Conservation (phyloP, 2,329 filamentous ascomycete genomes). For the Aureobasidium uvarum region DNA sequence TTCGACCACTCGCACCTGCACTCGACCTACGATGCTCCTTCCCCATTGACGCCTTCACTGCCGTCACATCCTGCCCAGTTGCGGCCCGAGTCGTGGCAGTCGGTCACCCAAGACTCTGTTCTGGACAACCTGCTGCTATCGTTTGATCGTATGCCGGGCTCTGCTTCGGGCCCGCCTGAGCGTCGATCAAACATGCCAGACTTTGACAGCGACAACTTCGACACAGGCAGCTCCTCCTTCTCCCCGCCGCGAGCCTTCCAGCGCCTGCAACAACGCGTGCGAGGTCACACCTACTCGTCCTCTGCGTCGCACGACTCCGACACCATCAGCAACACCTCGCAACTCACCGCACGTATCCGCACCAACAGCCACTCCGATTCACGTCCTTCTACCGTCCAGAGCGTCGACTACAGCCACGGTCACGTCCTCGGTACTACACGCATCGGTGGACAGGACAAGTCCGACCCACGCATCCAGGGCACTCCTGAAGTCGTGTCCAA, state of each 20-base stretch:
- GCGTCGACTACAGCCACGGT: slow-evolving; percentile 44
- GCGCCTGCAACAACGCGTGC: slow-evolving; percentile 44
- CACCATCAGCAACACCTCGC: slow-evolving; percentile 41
- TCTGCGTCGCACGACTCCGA: slow-evolving; percentile 60
- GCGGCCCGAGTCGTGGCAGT: slow-evolving; percentile 59
- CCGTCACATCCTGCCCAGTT: slow-evolving; percentile 3
- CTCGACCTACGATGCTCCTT: slow-evolving; percentile 2
- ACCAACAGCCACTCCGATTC: slow-evolving; percentile 29
- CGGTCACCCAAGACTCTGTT: slow-evolving; percentile 81
- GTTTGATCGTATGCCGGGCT: slow-evolving; percentile 72
- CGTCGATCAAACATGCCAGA: slow-evolving; percentile 34
- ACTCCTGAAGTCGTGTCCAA: slow-evolving; percentile 34
- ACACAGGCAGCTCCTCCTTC: slow-evolving; percentile 28
- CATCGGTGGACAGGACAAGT: slow-evolving; percentile 42
- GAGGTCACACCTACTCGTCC: slow-evolving; percentile 60
- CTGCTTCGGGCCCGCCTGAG: slow-evolving; percentile 22
- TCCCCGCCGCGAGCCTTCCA: slow-evolving; percentile 37
- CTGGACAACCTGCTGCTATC: slow-evolving; percentile 95
- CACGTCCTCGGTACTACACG: slow-evolving; percentile 15
- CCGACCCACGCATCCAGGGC: slow-evolving; percentile 58
- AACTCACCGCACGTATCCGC: slow-evolving; percentile 30
- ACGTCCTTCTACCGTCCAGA: slow-evolving; percentile 40
- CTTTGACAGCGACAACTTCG: slow-evolving; percentile 37
- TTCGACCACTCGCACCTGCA: neutral
- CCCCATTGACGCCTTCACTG: neutral